Evolutionary conservation across 192 early-diverging fungal species (phyloP).

Genomic region (Entomortierella parvispora): DNA sequence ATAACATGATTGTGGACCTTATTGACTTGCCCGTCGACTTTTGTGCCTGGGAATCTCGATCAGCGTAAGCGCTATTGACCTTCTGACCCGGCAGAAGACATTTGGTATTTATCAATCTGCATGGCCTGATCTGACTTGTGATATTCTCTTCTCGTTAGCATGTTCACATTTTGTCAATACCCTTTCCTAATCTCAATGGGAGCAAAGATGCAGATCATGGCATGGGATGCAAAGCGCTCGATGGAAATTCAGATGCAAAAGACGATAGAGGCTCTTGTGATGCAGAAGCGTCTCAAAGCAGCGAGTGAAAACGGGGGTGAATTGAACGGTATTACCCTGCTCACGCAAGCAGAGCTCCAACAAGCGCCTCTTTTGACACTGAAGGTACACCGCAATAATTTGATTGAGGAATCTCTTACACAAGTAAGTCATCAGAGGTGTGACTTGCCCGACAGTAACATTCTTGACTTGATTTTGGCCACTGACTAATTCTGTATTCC

Average conservation of each 20-base stretch:
- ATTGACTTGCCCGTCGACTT: slow-evolving; percentile 79
- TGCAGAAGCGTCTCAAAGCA: slow-evolving; percentile 20
- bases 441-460: neutral
- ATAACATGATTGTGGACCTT: slow-evolving; percentile 82
- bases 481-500: neutral
- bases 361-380: slow-evolving; percentile 69
- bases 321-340: slow-evolving; percentile 6
- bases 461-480: neutral
- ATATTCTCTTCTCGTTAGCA: slow-evolving; percentile 28
- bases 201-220: slow-evolving; percentile 82
- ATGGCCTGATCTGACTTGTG: too few species aligned
- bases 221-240: slow-evolving; percentile 77
- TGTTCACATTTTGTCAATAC: slow-evolving; percentile 88
- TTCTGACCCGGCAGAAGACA: too few species aligned
- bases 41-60: slow-evolving; percentile 76
- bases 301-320: slow-evolving; percentile 24
- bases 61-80: slow-evolving; percentile 51
- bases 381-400: slow-evolving; percentile 65
- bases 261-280: slow-evolving; percentile 39
- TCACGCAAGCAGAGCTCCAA: slow-evolving; percentile 30
- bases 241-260: slow-evolving; percentile 76
- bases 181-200: slow-evolving; percentile 81
- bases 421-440: slow-evolving; percentile 54
- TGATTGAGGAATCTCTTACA: slow-evolving; percentile 80
- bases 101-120: too few species aligned